Evolutionary conservation across 352 stramenopile species (phyloP), one percentile per base, ranked within the genome.

Genomic region (Pythium dissotocum): DNA sequence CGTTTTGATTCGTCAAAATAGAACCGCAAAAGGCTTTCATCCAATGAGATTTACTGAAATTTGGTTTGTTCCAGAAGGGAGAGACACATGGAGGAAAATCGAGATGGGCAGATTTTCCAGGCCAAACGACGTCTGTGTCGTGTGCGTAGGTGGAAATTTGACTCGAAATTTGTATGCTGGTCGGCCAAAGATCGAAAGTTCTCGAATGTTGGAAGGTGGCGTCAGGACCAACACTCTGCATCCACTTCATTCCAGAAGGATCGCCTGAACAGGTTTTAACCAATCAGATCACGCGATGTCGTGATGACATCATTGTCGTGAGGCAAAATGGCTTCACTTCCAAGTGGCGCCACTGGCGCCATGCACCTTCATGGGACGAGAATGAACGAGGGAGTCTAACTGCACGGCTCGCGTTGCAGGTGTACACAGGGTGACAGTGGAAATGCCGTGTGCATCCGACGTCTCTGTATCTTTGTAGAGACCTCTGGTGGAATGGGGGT

Each of bases 141-240:
- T 54, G 33, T 16, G 33, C 46, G 4, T 26, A 2, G 2, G 2
- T 52, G 1, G 9, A 44, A 28, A 14, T 6, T 53, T 57, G 21
- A 73, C 67, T 69, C 69, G 61, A 6, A 16, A 8, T 68, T 69
- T 69, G 67, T 69, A 73, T 69, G 32, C 18, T 21, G n/a, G 35
- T 18, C 16, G 35, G 16, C 33, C 16, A 51, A 18, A 7, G 42
- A 52, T 73, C 67, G 67, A 73, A 73, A 56, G 67, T 73, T 73
- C 67, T 73, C 55, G 67, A 73, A 73, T 18, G 56, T 67, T 51
- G 58, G 51, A 53, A 24, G 18, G 18, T 38, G 38, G 21, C 42
- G 18, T 38, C 16, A 10, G 30, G 44, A 63, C 30, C 65, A 63
- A 59, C 64, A 65, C 58, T 65, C 49, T 69, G 10, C 24, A 9